These are phyloP conservation scores for Cystobasidiopsis lactophilus DNA, from an alignment of 768 basidiomycete genomes.

Conservation along the genomic window DNA sequence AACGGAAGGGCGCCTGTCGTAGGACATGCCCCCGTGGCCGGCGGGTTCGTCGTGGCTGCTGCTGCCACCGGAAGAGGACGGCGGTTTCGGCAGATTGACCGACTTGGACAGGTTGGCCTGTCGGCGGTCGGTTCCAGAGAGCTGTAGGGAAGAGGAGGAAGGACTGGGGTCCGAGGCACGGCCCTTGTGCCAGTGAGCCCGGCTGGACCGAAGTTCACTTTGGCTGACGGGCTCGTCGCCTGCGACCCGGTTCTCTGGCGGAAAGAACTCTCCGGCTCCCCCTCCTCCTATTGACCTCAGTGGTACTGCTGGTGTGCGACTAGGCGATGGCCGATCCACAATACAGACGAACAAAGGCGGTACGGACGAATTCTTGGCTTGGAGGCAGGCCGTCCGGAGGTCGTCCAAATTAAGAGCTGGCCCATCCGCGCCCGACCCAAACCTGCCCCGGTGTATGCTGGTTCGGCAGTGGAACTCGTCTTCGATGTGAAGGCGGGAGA, in stretches of 20 bases:
- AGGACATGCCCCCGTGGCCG: too few species aligned
- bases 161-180: neutral
- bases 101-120: too few species aligned
- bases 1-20: too few species aligned
- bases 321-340: neutral
- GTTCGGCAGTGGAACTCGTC: slow-evolving; percentile 62
- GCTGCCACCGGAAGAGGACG: too few species aligned
- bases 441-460: slow-evolving; percentile 68
- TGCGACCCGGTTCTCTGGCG: neutral
- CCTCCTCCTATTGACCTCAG: neutral
- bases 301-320: neutral
- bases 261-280: neutral
- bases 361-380: neutral
- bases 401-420: slow-evolving; percentile 48
- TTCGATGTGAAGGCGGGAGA: slow-evolving; percentile 38
- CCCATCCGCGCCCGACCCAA: slow-evolving; percentile 53
- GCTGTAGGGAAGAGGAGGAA: neutral
- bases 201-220: neutral
- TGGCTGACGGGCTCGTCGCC: neutral
- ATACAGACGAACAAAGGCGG: slow-evolving; percentile 4
- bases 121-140: too few species aligned
- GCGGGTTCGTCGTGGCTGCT: too few species aligned
- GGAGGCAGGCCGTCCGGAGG: slow-evolving; percentile 35
- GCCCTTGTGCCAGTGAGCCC: neutral
- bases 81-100: too few species aligned